Evolutionary conservation across 2,329 filamentous ascomycete species (phyloP).

Genomic region (Paraphoma sp.): DNA sequence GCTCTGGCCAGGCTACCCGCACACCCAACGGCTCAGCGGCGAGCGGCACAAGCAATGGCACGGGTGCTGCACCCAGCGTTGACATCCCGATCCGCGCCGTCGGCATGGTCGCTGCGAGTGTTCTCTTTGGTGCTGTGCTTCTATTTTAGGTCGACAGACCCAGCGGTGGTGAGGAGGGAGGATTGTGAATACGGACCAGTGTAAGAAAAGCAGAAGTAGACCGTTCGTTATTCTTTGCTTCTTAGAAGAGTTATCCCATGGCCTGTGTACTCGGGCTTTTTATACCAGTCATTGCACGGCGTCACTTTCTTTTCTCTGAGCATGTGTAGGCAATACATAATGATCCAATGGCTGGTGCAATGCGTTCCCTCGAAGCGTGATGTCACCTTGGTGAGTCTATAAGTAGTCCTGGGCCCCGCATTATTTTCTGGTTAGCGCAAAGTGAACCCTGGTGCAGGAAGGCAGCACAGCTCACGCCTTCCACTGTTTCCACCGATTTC

Average conservation of each 20-base stretch:
- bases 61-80: slow-evolving; percentile 28
- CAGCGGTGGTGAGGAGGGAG: background rate
- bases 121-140: slow-evolving; percentile 40
- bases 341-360: background rate
- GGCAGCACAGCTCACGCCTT: slow-evolving; percentile 1
- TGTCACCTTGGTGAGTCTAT: background rate
- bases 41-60: slow-evolving; percentile 9
- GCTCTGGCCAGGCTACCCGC: slow-evolving; percentile 36
- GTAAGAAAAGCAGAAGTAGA: slow-evolving; percentile 8
- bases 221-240: slow-evolving; percentile 6
- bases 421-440: background rate
- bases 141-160: slow-evolving; percentile 31
- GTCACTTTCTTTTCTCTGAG: slow-evolving; percentile 6
- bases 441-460: slow-evolving; percentile 7
- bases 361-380: background rate
- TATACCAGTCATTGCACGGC: slow-evolving; percentile 17
- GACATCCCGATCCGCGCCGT: slow-evolving; percentile 39
- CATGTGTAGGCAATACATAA: slow-evolving; percentile 14
- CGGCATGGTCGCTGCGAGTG: slow-evolving; percentile 38
- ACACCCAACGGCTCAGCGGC: slow-evolving; percentile 19
- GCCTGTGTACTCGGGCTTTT: background rate
- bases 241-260: slow-evolving; percentile 4
- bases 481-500: slow-evolving; percentile 12
- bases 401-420: background rate
- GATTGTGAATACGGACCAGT: background rate